These are phyloP conservation scores for Coriaria nepalensis DNA, from an alignment of 306 rosid genomes.

Conservation along the genomic window DNA sequence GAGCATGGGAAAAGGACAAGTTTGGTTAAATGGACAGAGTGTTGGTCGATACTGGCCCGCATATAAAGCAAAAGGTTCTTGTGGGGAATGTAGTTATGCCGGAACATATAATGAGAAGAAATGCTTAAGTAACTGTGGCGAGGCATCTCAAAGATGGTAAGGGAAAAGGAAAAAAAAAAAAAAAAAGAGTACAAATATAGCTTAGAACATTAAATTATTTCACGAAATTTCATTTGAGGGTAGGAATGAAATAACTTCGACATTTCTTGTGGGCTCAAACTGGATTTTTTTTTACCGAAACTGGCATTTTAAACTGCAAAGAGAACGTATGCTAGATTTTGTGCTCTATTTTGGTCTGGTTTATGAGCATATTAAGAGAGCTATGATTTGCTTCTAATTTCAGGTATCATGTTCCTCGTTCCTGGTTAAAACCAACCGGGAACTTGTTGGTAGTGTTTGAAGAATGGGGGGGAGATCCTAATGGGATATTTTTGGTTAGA, in stretches of 20 bases:
- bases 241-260: too few relatives aligned
- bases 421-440: constrained; percentile 60
- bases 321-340: too few relatives aligned
- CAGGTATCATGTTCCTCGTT: constrained; percentile 84
- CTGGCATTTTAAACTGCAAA: too few relatives aligned
- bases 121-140: constrained; percentile 64
- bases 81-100: constrained; percentile 54
- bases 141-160: constrained; percentile 95
- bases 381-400: too few relatives aligned
- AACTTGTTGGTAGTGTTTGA: constrained; percentile 60
- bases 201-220: too few relatives aligned
- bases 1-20: constrained; percentile 96
- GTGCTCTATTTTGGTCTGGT: too few relatives aligned
- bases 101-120: constrained; percentile 72
- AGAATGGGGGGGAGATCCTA: constrained; percentile 61
- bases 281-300: too few relatives aligned
- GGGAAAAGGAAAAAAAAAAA: constrained; percentile 14
- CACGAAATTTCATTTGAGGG: too few relatives aligned
- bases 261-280: too few relatives aligned
- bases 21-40: constrained; percentile 78
- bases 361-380: too few relatives aligned
- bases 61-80: constrained; percentile 77
- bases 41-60: constrained; percentile 96
- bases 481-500: constrained; percentile 39
- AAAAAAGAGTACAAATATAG: constrained; percentile 7